Conservation (phyloP, 2,329 filamentous ascomycete species). For the Setomelanomma holmii region DNA sequence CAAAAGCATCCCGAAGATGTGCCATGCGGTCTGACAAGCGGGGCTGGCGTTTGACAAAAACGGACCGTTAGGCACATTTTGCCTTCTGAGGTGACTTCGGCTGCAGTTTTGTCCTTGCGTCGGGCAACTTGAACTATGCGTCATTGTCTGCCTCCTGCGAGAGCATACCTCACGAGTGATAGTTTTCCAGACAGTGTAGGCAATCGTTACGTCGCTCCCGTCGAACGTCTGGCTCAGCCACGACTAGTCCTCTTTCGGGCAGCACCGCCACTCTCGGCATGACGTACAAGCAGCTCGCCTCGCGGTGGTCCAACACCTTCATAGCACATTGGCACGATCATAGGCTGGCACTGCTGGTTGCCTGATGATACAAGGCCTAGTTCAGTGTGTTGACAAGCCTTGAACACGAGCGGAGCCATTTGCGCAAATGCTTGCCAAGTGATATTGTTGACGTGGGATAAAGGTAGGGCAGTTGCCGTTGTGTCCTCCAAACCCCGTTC, state of each 20-base stretch:
- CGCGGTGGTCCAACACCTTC: conserved; percentile 9
- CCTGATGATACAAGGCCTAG: neutral
- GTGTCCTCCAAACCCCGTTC: too few species aligned
- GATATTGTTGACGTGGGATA: neutral
- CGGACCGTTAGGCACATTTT: conserved; percentile 23
- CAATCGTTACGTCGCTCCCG: neutral
- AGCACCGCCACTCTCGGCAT: conserved; percentile 10
- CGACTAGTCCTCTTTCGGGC: conserved; percentile 2
- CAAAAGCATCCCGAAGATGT: conserved; percentile 25
- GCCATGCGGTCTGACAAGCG: conserved; percentile 20
- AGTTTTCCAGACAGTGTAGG: neutral
- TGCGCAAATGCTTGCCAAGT: neutral
- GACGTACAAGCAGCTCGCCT: conserved; percentile 5
- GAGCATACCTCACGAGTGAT: neutral
- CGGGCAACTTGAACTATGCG: too few species aligned
- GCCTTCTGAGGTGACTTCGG: conserved; percentile 18
- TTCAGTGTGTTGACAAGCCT: neutral
- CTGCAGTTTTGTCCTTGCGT: conserved; percentile 19
- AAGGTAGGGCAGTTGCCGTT: neutral
- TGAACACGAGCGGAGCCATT: neutral
- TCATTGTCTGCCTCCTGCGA: neutral
- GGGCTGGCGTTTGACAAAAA: conserved; percentile 22
- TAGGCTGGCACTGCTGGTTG: conserved; percentile 1
- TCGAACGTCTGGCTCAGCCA: conserved; percentile 3
- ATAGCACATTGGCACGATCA: neutral